A percentile compares a stretch with the other conserved stretches of the same genome.
These are phyloP conservation scores for Salix dunnii DNA, from an alignment of 345 rosid genomes.

Conservation along the genomic window DNA sequence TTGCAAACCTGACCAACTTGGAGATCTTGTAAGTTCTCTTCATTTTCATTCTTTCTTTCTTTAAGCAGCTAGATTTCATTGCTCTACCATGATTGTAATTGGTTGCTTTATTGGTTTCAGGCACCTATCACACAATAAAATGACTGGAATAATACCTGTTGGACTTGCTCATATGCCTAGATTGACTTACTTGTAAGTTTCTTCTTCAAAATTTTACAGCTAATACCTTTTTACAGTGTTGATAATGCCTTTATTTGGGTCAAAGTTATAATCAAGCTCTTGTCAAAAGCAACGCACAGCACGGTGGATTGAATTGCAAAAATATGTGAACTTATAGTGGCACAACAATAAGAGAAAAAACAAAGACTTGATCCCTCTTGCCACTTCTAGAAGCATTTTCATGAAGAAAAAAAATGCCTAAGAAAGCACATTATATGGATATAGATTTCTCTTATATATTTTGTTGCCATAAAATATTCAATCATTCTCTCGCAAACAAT, in stretches of 20 bases:
- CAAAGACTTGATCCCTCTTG: background rate
- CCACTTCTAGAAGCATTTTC: background rate
- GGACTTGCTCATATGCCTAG: conserved; percentile 72
- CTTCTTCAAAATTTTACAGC: background rate
- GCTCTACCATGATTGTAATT: background rate
- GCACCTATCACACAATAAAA: conserved; percentile 80
- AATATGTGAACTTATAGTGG: background rate
- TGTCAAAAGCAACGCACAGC: background rate
- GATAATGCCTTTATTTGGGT: background rate
- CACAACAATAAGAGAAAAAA: background rate
- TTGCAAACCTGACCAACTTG: conserved; percentile 77
- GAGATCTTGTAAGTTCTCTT: conserved; percentile 73
- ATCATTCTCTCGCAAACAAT: background rate
- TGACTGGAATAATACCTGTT: conserved; percentile 70
- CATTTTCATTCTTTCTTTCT: background rate
- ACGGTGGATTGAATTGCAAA: background rate
- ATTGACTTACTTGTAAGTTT: conserved; percentile 77
- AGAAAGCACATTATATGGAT: background rate
- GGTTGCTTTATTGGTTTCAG: conserved; percentile 35
- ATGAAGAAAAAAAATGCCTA: conserved; percentile 3
- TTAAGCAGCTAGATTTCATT: background rate
- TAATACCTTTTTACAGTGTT: background rate
- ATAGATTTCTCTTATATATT: background rate
- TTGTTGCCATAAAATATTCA: background rate
- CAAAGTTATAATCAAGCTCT: background rate